Evolutionary conservation across 2,329 filamentous ascomycete species (phyloP).

Genomic region (Epichloe festucae): DNA sequence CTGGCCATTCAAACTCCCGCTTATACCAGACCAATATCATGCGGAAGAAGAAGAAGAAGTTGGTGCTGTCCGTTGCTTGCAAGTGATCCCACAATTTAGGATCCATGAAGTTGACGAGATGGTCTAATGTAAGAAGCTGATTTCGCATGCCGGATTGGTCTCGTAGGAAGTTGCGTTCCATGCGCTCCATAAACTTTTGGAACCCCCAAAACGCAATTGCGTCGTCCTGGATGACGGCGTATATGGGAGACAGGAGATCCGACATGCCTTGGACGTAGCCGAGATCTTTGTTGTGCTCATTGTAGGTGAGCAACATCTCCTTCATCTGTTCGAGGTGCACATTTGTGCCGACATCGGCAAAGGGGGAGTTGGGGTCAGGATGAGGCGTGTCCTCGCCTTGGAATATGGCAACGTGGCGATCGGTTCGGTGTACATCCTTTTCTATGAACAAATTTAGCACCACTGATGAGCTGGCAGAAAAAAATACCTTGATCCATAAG

Average conservation of each 20-base stretch:
- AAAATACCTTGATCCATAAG: neutral
- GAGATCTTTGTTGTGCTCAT: constrained; percentile 90
- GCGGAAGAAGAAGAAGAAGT: constrained; percentile 99
- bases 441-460: constrained; percentile 42
- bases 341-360: constrained; percentile 85
- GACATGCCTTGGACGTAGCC: constrained; percentile 99
- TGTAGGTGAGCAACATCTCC: constrained; percentile 96
- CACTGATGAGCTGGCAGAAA: neutral
- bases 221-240: constrained; percentile 95
- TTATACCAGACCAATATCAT: constrained; percentile 99
- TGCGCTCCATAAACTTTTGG: constrained; percentile 89
- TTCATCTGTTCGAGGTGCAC: constrained; percentile 98
- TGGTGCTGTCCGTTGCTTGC: constrained; percentile 82
- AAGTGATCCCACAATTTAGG: constrained; percentile 87
- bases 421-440: constrained; percentile 96
- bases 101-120: constrained; percentile 93
- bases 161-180: constrained; percentile 93
- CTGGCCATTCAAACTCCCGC: constrained; percentile 83
- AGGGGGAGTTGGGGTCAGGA: constrained; percentile 84
- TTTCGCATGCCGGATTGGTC: constrained; percentile 94
- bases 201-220: constrained; percentile 98
- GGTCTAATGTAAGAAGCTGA: constrained; percentile 81
- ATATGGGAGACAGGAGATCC: constrained; percentile 87
- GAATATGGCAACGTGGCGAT: constrained; percentile 89
- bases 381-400: constrained; percentile 93